Base-by-base conservation (phyloP, 352 stramenopile species). In the Phytophthora meadii region DNA sequence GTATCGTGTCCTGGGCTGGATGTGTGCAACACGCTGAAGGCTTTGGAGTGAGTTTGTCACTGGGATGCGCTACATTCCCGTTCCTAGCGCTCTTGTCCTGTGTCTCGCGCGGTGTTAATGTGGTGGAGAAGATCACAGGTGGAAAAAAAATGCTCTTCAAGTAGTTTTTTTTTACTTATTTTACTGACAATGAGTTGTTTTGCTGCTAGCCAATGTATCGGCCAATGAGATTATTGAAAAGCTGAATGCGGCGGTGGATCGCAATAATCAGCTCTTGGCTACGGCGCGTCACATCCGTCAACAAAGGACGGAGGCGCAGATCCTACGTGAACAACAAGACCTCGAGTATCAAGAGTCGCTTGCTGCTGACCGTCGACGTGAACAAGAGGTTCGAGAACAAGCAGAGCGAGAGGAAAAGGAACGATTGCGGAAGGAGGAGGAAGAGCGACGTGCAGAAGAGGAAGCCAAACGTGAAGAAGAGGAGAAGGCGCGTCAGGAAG, bases 311-410 rank as follows among this genome's bases (percentile, higher is more conserved):
- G 93, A 98, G 70, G 81, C 94, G 48, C 77, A 90, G 48, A 72
- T 93, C 30, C 72, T 99, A 4, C 87, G 95, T 1, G 82, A 97
- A 60, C 90, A 98, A 61, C 95, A 99, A 70, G 93, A 99, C 79
- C 67, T 63, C 25, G 95, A 98, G 74, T 98, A 98, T 61, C 85
- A 97, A 67, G 84, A 98, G 65, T 93, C 95, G 5, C 77, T 98
- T 6, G 80, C 86, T 45, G 92, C 90, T 8, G 95, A 98, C 76
- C 92, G 95, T 50, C 77, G 84, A 61, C 84, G 87, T 42, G 81
- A 90, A 52, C 74, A 92, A 65, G 71, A 81, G 19, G 67, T 58
- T 19, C 73, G 72, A 7, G 71, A 83, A 25, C 66, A 88, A 17
- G 82, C 78, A 28, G 70, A 88, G 53, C 72, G 65, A 4, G 72